Evolutionary conservation across 2,329 filamentous ascomycete species (phyloP).

Genomic region (Blumeria hordei): DNA sequence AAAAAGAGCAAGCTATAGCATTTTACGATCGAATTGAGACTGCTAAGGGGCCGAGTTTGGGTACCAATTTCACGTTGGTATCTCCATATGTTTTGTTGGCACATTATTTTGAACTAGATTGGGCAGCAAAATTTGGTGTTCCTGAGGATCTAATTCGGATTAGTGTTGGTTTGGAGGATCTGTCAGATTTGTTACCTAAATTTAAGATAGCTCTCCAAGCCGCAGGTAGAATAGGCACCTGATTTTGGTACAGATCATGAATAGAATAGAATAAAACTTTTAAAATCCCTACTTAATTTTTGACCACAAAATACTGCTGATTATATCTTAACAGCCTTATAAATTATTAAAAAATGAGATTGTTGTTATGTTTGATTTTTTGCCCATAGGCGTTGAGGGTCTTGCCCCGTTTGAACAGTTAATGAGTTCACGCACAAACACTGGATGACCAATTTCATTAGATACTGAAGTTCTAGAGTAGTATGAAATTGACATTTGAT

Average conservation of each 20-base stretch:
- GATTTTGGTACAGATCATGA: not conserved
- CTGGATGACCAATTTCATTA: too few species aligned
- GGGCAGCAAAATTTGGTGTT: constrained; percentile 64
- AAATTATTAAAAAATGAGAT: too few species aligned
- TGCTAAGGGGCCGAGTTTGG: constrained; percentile 79
- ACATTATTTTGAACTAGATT: constrained; percentile 80
- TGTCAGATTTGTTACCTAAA: constrained; percentile 32
- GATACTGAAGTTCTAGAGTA: too few species aligned
- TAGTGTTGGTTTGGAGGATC: constrained; percentile 74
- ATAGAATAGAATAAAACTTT: not conserved
- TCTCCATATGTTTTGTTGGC: constrained; percentile 82
- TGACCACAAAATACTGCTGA: not conserved
- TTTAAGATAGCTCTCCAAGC: constrained; percentile 49
- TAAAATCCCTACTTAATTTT: not conserved
- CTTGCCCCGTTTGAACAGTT: too few species aligned
- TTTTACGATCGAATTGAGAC: constrained; percentile 78
- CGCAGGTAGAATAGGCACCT: constrained; percentile 14
- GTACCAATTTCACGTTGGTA: constrained; percentile 86
- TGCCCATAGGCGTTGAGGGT: too few species aligned
- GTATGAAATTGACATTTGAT: too few species aligned
- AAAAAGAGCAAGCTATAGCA: constrained; percentile 41
- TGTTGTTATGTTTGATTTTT: too few species aligned
- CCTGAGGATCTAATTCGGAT: constrained; percentile 60
- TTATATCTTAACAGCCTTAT: too few species aligned
- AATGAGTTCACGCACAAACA: too few species aligned